A percentile compares a stretch with the other conserved stretches of the same genome.
Conservation (phyloP, 257 asterid species). For the Capsicum pubescens region DNA sequence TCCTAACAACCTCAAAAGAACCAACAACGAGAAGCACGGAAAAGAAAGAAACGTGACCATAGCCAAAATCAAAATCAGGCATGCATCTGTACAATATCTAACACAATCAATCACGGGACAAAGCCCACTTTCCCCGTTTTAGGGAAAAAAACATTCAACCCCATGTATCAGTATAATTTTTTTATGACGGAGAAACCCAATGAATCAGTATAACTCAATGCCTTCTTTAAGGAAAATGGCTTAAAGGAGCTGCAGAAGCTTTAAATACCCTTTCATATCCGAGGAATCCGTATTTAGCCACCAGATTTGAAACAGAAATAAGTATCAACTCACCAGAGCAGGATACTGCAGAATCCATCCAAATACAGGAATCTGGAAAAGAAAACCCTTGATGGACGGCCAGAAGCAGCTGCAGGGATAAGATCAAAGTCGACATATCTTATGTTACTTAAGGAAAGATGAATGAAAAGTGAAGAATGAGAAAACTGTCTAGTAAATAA, state of each 20-base stretch:
- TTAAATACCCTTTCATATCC: background rate
- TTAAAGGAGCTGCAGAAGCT: constrained; percentile 17
- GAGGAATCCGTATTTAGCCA: background rate
- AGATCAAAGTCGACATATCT: background rate
- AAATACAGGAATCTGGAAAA: constrained; percentile 76
- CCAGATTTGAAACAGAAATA: background rate
- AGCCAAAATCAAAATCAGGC: background rate
- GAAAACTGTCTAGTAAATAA: constrained; percentile 21
- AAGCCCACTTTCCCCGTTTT: background rate
- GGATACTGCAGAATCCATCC: constrained; percentile 84
- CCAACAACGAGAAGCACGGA: background rate
- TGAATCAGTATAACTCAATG: background rate
- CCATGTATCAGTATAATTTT: background rate
- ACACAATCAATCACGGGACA: constrained; percentile 3
- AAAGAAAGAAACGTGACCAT: background rate
- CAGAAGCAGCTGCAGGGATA: constrained; percentile 67
- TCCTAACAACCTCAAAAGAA: background rate
- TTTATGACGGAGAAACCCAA: background rate
- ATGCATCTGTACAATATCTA: background rate
- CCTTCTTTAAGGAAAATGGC: background rate
- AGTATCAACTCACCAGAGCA: constrained; percentile 53
- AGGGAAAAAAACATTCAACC: background rate
- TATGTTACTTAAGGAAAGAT: background rate
- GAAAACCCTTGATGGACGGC: constrained; percentile 82
- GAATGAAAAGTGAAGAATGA: constrained; percentile 1